Evolutionary conservation across 139 green algal genomes (phyloP).

Genomic region (Gonium pectorale): DNA sequence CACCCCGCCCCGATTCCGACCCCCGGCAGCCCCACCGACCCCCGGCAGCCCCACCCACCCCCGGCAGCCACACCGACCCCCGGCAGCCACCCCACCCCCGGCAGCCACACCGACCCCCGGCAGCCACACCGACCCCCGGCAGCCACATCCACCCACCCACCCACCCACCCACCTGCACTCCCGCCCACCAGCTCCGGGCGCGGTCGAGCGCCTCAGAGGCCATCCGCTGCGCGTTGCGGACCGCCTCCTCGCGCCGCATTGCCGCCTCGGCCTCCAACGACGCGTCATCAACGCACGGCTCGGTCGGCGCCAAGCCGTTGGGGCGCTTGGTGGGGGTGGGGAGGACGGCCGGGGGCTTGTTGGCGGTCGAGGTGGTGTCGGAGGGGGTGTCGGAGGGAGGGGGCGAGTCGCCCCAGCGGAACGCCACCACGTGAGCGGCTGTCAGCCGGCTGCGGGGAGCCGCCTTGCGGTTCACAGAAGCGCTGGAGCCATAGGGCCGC

Average conservation of each 20-base stretch:
- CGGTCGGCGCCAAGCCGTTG: background rate
- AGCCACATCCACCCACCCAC: background rate
- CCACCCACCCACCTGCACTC: background rate
- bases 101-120: background rate
- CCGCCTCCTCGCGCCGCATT: slow-evolving; percentile 5
- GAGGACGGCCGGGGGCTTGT: background rate
- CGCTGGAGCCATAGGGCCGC: no score
- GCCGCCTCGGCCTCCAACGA: background rate
- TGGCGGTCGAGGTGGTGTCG: background rate
- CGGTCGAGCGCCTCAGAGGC: background rate
- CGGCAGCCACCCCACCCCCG: background rate
- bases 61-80: background rate
- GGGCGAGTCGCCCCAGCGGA: background rate
- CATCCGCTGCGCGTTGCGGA: background rate
- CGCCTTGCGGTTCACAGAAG: no score
- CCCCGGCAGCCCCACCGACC: no score
- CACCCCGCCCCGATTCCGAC: no score
- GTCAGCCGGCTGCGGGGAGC: no score
- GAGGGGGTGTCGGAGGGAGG: background rate
- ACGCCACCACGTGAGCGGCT: slow-evolving; percentile 6
- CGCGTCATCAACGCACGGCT: background rate
- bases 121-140: background rate
- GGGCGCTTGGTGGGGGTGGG: background rate
- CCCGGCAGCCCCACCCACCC: no score
- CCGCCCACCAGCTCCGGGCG: background rate